Evolutionary conservation across 2,329 filamentous ascomycete genomes (phyloP), one percentile per base, ranked within the genome.

Genomic region (Trichoderma brevicompactum): DNA sequence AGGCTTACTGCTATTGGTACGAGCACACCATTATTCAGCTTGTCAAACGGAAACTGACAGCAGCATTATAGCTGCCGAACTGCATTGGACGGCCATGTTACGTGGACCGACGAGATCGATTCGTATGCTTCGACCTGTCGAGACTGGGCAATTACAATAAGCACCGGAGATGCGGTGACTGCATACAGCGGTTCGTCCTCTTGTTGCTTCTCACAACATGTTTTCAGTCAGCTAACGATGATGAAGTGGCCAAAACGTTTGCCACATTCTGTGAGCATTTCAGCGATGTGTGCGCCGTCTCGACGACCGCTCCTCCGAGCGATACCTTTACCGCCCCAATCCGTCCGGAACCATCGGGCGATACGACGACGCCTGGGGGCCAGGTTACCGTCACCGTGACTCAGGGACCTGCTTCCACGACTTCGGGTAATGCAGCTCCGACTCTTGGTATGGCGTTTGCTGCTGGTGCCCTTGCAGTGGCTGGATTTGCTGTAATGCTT

Each of bases 1-100:
- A 76, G 53, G 74, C 75, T 17, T 67, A 70, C 17, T 77, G 75
- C 70, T 76, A 74, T 68, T 76, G 75, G 75, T 76, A 56, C 66
- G 74, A 66, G 5, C 10, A 13, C 12, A 23, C 12, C 38, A 10
- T 9, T 38, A 4, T 12, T 36, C 56, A 28, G 17, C 28, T 65
- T 7, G n/a, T 12, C 19, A 12, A 13, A 32, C 5, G 10, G 55
- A 43, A 8, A n/a, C 68, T 74, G 32, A 74, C 64, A 19, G 13
- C 17, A 52, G 12, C 17, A 10, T 7, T 63, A 68, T 66, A 63
- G 60, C 38, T 63, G 60, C 17, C 60, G 60, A 17, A 63, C 49
- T 44, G 70, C 69, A 13, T 53, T 61, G 6, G 67, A 64, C 13
- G 60, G 68, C 12, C 55, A 52, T 1, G 64, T 70, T 7, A 69